A percentile compares a stretch with the other conserved stretches of the same genome.
These are phyloP conservation scores for Fusarium verticillioides DNA, from an alignment of 2,329 filamentous ascomycete species.

Conservation along the genomic window DNA sequence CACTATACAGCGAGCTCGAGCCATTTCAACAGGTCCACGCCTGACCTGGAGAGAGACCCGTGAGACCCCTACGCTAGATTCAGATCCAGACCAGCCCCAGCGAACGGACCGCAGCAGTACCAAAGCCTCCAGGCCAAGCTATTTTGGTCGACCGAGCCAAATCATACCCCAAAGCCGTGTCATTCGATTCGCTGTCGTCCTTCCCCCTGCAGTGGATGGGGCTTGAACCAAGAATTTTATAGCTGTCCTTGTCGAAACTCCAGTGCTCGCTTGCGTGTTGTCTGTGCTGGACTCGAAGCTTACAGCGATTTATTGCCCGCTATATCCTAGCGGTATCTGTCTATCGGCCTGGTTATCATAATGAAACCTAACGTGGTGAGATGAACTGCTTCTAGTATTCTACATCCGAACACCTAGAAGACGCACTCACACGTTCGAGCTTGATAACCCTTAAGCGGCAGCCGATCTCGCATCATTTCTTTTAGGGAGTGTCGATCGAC, in stretches of 20 bases:
- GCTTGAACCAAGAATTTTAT: conserved; percentile 13
- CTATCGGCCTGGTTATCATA: background rate
- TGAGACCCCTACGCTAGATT: conserved; percentile 35
- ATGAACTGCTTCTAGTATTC: conserved; percentile 22
- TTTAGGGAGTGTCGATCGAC: conserved; percentile 18
- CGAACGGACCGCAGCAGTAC: conserved; percentile 40
- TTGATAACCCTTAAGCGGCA: background rate
- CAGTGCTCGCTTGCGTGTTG: conserved; percentile 28
- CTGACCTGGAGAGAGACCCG: conserved; percentile 26
- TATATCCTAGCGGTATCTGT: conserved; percentile 13
- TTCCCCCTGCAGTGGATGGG: background rate
- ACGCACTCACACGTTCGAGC: conserved; percentile 1
- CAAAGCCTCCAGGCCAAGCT: conserved; percentile 35
- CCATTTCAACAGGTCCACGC: conserved; percentile 32
- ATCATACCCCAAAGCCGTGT: conserved; percentile 32
- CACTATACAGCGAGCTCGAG: conserved; percentile 32
- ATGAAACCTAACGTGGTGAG: conserved; percentile 17
- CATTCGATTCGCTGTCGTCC: conserved; percentile 38
- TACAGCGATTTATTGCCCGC: conserved; percentile 26
- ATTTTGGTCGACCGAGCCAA: conserved; percentile 42
- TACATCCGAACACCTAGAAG: conserved; percentile 18
- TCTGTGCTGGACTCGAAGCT: conserved; percentile 1
- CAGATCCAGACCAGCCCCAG: conserved; percentile 42
- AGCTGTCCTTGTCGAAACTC: conserved; percentile 16
- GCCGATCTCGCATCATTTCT: conserved; percentile 16